Conservation (phyloP, 2,329 filamentous ascomycete species). For the Dothistroma pini region DNA sequence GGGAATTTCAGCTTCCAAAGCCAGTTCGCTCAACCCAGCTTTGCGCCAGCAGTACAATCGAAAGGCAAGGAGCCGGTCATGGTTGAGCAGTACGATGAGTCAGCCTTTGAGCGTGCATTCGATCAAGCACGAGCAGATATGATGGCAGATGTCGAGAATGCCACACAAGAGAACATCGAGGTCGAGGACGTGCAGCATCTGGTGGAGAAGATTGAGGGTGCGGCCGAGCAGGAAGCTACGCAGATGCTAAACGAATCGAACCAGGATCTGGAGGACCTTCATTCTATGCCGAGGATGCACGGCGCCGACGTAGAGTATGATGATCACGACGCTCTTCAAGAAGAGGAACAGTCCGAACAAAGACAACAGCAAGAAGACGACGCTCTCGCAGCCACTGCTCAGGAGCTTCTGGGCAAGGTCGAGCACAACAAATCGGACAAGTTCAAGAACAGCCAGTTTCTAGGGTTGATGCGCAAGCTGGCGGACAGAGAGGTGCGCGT, state of each 20-base stretch:
- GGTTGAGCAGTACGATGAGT: slow-evolving; percentile 49
- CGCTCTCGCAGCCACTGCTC: slow-evolving; percentile 69
- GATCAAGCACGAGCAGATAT: slow-evolving; percentile 46
- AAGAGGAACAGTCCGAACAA: slow-evolving; percentile 16
- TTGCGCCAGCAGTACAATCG: slow-evolving; percentile 16
- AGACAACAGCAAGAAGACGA: slow-evolving; percentile 49
- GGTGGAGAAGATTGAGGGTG: slow-evolving; percentile 21
- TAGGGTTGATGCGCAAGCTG: slow-evolving; percentile 72
- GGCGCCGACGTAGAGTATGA: slow-evolving; percentile 17
- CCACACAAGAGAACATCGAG: slow-evolving; percentile 19
- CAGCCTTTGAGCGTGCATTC: slow-evolving; percentile 55
- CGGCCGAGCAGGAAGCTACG: slow-evolving; percentile 17
- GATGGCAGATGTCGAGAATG: slow-evolving; percentile 24
- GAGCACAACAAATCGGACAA: slow-evolving; percentile 66
- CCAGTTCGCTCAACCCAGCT: slow-evolving; percentile 26
- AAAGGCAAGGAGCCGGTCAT: slow-evolving; percentile 36
- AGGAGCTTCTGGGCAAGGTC: slow-evolving; percentile 65
- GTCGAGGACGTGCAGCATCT: slow-evolving; percentile 11
- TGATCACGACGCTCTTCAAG: slow-evolving; percentile 6
- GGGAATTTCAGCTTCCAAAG: slow-evolving; percentile 29
- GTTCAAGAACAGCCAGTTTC: slow-evolving; percentile 73
- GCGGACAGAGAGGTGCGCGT: slow-evolving; percentile 69
- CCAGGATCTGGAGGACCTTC: slow-evolving; percentile 19
- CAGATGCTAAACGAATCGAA: slow-evolving; percentile 21
- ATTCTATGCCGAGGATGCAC: slow-evolving; percentile 14